Conservation (phyloP, 2,329 filamentous ascomycete species). For the Bertia moriformis region DNA sequence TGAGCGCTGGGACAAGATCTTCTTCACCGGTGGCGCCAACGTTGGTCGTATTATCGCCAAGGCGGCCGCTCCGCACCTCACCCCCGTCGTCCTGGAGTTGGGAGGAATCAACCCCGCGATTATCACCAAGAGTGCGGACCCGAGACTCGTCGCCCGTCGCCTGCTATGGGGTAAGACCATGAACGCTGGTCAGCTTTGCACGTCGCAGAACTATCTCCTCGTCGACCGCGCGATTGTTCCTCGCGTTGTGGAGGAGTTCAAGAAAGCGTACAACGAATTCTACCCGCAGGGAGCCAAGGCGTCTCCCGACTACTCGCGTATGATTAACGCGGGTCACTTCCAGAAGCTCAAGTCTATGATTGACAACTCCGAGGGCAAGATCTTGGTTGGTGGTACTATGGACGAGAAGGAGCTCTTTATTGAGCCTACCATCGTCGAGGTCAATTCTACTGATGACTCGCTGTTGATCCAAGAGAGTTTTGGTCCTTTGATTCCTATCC, state of each 20-base stretch:
- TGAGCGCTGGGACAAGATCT: constrained; percentile 65
- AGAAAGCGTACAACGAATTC: constrained; percentile 47
- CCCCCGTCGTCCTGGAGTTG: constrained; percentile 54
- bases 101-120: constrained; percentile 60
- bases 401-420: constrained; percentile 53
- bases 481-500: constrained; percentile 52
- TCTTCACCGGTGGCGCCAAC: constrained; percentile 51
- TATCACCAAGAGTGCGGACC: constrained; percentile 53
- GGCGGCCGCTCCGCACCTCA: constrained; percentile 54
- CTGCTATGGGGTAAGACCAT: constrained; percentile 55
- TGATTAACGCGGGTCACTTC: constrained; percentile 51
- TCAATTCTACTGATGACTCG: constrained; percentile 44
- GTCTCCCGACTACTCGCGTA: constrained; percentile 48
- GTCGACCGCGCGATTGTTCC: constrained; percentile 47
- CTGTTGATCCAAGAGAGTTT: constrained; percentile 55
- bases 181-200: constrained; percentile 58
- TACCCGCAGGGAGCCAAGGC: constrained; percentile 49
- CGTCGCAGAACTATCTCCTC: constrained; percentile 56
- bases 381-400: constrained; percentile 53
- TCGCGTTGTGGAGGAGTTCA: constrained; percentile 44
- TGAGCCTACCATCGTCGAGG: constrained; percentile 52
- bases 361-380: constrained; percentile 48
- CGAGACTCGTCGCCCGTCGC: constrained; percentile 47
- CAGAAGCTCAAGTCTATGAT: constrained; percentile 55
- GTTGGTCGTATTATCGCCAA: constrained; percentile 61